Evolutionary conservation across 192 early-diverging fungal species (phyloP), one percentile per base, ranked within the genome.

Genomic region (Coemansia aciculifera): DNA sequence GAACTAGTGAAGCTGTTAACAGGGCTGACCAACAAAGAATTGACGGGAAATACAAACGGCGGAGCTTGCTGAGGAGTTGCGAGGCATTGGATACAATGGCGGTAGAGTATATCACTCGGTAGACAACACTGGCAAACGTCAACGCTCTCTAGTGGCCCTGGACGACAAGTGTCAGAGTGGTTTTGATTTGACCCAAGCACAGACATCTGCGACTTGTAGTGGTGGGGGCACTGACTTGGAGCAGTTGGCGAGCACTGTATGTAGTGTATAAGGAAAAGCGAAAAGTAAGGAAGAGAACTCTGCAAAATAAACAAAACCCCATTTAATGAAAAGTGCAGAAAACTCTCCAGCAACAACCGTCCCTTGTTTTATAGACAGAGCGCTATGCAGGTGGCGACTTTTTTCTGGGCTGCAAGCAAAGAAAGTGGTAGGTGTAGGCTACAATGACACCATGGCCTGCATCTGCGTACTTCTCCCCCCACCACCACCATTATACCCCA

Each of bases 311-410:
- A 60, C 59, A 60, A 60, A 60, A 60, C 9, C 59, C 0, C 36
- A 60, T 60, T 60, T 60, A 36, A 60, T 60, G 39, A 36, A 23
- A 34, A 23, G 59, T 23, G 34, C 59, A 31, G 59, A 60, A 60
- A 60, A 36, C 59, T 39, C 59, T 60, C 59, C 59, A 60, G 6
- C 59, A 21, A 38, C 34, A 23, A 8, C 31, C 2, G 3, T 10
- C 59, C 59, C n/a, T 13, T 39, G 21, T 60, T 60, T 39, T 60
- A 60, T 60, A 60, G 59, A 60, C 59, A 60, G 36, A 39, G 59
- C 36, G 19, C 37, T 39, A 60, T 60, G 59, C 59, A 60, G 36
- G 59, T 15, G 59, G 59, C 59, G 37, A 60, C 59, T 60, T 60
- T 60, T 60, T 39, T 19, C 19, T 60, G 34, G 17, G 36, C 36